A percentile compares a stretch with the other conserved stretches of the same genome.
These are phyloP conservation scores for Crithidia thermophila DNA, from an alignment of 208 protist genomes.

Conservation along the genomic window DNA sequence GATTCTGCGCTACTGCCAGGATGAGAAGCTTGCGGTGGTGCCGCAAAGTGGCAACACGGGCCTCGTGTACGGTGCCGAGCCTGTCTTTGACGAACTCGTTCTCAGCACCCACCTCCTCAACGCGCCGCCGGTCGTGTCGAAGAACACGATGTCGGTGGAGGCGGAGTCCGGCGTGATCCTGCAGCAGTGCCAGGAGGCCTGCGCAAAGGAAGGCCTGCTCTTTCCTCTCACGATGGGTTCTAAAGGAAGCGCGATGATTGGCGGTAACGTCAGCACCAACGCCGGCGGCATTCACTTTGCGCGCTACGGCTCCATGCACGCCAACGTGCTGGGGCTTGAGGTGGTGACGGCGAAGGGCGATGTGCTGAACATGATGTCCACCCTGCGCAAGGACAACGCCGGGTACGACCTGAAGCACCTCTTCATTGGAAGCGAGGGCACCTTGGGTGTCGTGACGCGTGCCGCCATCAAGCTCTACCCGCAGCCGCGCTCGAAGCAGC, in stretches of 20 bases:
- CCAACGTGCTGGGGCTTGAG: conserved; percentile 94
- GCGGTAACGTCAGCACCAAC: conserved; percentile 97
- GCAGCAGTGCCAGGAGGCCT: conserved; percentile 83
- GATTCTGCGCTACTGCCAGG: conserved; percentile 94
- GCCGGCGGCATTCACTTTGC: conserved; percentile 96
- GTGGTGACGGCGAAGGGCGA: conserved; percentile 87
- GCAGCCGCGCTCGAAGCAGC: conserved; percentile 70
- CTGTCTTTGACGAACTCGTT: conserved; percentile 93
- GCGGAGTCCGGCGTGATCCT: conserved; percentile 93
- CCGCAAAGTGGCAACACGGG: conserved; percentile 98
- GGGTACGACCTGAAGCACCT: conserved; percentile 97
- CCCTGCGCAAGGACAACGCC: conserved; percentile 96
- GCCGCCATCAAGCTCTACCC: conserved; percentile 60
- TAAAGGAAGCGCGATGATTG: conserved; percentile 96
- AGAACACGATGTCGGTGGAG: conserved; percentile 69
- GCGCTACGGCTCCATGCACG: conserved; percentile 95
- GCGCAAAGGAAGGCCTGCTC: conserved; percentile 75
- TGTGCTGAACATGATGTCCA: conserved; percentile 77
- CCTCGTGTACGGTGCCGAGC: conserved; percentile 93
- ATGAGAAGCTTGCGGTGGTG: conserved; percentile 90
- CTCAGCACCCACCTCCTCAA: conserved; percentile 92
- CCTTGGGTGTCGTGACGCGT: conserved; percentile 95
- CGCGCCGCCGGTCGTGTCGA: conserved; percentile 72
- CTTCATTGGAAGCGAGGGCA: conserved; percentile 97
- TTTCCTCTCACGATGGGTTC: conserved; percentile 97